A percentile compares a stretch with the other conserved stretches of the same genome.
These are phyloP conservation scores for Trichoderma arundinaceum DNA, from an alignment of 2,329 filamentous ascomycete genomes.

Conservation along the genomic window DNA sequence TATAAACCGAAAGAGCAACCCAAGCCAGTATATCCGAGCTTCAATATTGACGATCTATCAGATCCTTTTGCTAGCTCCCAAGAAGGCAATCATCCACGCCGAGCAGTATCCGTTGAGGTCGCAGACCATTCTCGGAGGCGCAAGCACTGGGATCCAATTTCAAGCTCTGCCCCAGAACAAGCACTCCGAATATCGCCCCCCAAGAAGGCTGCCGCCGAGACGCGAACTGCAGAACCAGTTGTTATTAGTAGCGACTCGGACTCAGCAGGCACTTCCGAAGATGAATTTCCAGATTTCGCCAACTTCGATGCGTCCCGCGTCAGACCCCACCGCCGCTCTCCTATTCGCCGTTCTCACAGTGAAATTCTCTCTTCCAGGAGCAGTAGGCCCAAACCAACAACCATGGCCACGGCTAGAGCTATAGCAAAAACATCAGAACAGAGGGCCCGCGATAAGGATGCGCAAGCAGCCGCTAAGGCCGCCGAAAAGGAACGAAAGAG, in stretches of 20 bases:
- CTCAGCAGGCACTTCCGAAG: constrained; percentile 45
- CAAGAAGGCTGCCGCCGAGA: constrained; percentile 30
- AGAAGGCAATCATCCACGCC: constrained; percentile 2
- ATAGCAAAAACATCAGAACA: constrained; percentile 46
- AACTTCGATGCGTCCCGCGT: constrained; percentile 47
- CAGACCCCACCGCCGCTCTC: constrained; percentile 34
- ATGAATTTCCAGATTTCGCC: constrained; percentile 56
- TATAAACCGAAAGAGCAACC: not conserved
- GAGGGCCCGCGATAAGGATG: constrained; percentile 48
- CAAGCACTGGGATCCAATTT: constrained; percentile 53
- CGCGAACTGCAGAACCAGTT: not conserved
- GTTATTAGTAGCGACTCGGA: constrained; percentile 49
- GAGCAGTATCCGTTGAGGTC: constrained; percentile 19
- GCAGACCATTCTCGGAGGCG: not conserved
- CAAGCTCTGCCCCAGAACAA: constrained; percentile 57
- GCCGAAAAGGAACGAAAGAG: constrained; percentile 62
- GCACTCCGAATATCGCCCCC: constrained; percentile 34
- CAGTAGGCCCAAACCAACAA: constrained; percentile 33
- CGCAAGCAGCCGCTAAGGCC: constrained; percentile 57
- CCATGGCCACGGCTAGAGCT: constrained; percentile 35
- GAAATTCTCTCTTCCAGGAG: constrained; percentile 38
- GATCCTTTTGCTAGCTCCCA: constrained; percentile 37
- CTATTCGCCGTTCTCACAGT: constrained; percentile 43
- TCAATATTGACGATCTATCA: not conserved
- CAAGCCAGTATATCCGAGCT: not conserved